Evolutionary conservation across 345 rosid species (phyloP).

Genomic region (Salix arbutifolia): DNA sequence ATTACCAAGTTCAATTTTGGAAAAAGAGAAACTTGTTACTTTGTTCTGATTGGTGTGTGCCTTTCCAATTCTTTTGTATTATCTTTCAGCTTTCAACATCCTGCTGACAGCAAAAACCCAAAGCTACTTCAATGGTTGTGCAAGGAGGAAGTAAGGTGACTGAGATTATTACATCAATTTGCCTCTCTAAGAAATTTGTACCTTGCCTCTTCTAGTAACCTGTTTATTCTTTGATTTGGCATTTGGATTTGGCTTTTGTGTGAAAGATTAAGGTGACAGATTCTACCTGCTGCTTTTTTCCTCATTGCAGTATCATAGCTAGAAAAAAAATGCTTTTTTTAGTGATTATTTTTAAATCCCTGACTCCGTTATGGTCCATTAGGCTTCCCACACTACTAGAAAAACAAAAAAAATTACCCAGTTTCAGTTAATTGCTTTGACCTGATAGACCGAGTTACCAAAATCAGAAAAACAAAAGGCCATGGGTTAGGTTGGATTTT

Average conservation of each 20-base stretch:
- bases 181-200: background rate
- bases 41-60: conserved; percentile 4
- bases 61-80: conserved; percentile 12
- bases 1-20: background rate
- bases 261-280: background rate
- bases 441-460: too few relatives aligned
- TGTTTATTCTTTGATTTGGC: background rate
- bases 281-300: background rate
- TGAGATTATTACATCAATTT: background rate
- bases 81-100: conserved; percentile 77
- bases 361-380: too few relatives aligned
- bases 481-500: too few relatives aligned
- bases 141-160: conserved; percentile 94
- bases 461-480: too few relatives aligned
- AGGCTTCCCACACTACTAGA: too few relatives aligned
- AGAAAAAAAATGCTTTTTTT: background rate
- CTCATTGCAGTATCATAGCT: background rate
- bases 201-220: background rate
- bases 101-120: conserved; percentile 86
- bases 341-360: background rate
- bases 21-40: background rate
- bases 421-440: too few relatives aligned
- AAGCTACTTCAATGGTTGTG: conserved; percentile 76
- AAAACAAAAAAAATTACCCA: too few relatives aligned
- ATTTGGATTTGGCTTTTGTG: background rate